A percentile compares a stretch with the other conserved stretches of the same genome.
Conservation (phyloP, 2,329 filamentous ascomycete species). For the Epichloe elymi region DNA sequence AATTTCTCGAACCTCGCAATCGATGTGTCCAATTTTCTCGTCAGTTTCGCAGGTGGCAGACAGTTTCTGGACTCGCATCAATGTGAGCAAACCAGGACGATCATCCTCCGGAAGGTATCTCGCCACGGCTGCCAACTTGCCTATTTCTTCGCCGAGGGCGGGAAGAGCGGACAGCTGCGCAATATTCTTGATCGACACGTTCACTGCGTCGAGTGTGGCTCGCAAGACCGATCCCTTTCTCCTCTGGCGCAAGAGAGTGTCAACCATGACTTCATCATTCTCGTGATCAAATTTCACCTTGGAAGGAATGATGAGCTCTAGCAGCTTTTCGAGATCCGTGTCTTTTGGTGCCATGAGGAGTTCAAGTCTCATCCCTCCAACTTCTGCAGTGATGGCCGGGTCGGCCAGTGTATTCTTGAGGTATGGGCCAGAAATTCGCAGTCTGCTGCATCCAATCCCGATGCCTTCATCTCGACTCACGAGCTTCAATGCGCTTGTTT, state of each 20-base stretch:
- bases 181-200: constrained; percentile 48
- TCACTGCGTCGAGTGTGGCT: constrained; percentile 50
- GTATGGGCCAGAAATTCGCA: constrained; percentile 62
- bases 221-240: constrained; percentile 75
- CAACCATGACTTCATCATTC: constrained; percentile 88
- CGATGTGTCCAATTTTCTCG: constrained; percentile 52
- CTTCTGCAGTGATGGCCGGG: constrained; percentile 47
- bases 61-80: constrained; percentile 53
- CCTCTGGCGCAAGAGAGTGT: constrained; percentile 76
- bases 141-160: constrained; percentile 62
- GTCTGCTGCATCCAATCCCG: constrained; percentile 59
- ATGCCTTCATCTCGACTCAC: constrained; percentile 62
- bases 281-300: constrained; percentile 76
- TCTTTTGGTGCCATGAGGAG: constrained; percentile 64
- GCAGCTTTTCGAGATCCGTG: constrained; percentile 64
- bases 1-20: constrained; percentile 44
- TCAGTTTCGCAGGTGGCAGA: constrained; percentile 51
- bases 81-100: constrained; percentile 70
- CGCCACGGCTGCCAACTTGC: constrained; percentile 71
- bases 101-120: constrained; percentile 97
- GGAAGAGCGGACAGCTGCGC: constrained; percentile 55
- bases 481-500: constrained; percentile 71
- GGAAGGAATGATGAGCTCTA: constrained; percentile 81
- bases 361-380: constrained; percentile 57
- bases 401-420: constrained; percentile 36